Evolutionary conservation across 805 yeast genomes (phyloP).

Genomic region (Cyberlindnera petersonii): DNA sequence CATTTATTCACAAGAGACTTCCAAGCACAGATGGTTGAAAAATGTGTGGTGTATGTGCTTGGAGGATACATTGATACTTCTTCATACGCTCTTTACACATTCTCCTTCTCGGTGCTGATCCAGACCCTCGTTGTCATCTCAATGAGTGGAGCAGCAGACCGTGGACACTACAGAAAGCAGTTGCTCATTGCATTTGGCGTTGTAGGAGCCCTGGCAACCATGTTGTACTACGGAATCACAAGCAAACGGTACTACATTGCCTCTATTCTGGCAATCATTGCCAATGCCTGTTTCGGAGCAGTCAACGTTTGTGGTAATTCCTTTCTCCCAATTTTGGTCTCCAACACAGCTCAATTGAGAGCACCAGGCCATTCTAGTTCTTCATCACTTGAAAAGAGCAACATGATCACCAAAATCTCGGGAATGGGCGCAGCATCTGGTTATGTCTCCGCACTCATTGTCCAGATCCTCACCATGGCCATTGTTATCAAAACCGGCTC

Average conservation of each 20-base stretch:
- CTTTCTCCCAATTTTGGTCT: conserved; percentile 57
- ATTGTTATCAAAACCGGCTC: conserved; percentile 41
- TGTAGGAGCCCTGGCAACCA: conserved; percentile 54
- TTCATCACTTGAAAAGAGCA: conserved; percentile 28
- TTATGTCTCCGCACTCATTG: conserved; percentile 62
- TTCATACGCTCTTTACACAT: conserved; percentile 69
- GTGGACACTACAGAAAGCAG: conserved; percentile 56
- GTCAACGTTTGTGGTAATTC: conserved; percentile 80
- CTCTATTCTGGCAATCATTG: conserved; percentile 51
- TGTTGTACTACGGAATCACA: conserved; percentile 38
- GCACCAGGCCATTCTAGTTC: conserved; percentile 1
- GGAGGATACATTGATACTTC: conserved; percentile 61
- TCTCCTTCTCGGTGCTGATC: conserved; percentile 65
- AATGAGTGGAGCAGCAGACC: conserved; percentile 68
- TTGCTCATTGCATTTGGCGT: conserved; percentile 54
- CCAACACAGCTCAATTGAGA: conserved; percentile 27
- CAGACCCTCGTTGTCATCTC: conserved; percentile 69
- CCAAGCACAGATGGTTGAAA: conserved; percentile 11
- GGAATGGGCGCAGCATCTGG: conserved; percentile 74
- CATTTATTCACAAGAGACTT: conserved; percentile 4
- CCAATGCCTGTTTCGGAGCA: conserved; percentile 71
- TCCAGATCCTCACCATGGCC: conserved; percentile 57
- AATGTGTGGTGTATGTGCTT: conserved; percentile 47
- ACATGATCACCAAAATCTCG: conserved; percentile 47
- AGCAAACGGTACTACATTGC: conserved; percentile 47